A percentile compares a stretch with the other conserved stretches of the same genome.
These are phyloP conservation scores for Akanthomyces muscarius DNA, from an alignment of 2,329 filamentous ascomycete species.

Conservation along the genomic window DNA sequence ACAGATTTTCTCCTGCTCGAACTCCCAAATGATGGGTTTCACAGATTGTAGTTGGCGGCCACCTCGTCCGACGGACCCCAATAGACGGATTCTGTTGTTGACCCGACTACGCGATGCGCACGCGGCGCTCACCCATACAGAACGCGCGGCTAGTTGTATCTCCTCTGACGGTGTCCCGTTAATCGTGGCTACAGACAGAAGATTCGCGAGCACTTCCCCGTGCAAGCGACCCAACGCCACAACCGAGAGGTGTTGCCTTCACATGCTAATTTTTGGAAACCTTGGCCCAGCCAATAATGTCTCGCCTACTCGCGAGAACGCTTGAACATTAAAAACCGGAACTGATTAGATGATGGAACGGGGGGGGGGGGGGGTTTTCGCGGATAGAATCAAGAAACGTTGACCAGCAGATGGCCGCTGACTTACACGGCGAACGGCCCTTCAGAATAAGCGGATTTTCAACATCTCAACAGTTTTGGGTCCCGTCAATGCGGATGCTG, in stretches of 20 bases:
- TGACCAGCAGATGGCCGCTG: background rate
- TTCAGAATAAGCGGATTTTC: background rate
- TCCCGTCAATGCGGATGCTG: background rate
- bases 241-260: background rate
- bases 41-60: background rate
- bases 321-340: background rate
- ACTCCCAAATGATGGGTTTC: background rate
- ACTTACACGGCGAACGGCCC: background rate
- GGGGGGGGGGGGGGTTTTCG: too few species aligned
- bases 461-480: conserved; percentile 7
- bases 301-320: too few species aligned
- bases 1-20: background rate
- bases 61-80: background rate
- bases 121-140: background rate
- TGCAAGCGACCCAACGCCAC: background rate
- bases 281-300: background rate
- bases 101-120: background rate
- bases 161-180: background rate
- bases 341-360: background rate
- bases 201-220: background rate
- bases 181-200: background rate
- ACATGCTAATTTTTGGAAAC: conserved; percentile 1
- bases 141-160: background rate
- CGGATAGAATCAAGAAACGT: background rate
- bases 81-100: background rate